Evolutionary conservation across 2,329 filamentous ascomycete genomes (phyloP), one percentile per base, ranked within the genome.

Genomic region (Aspergillus sp.): DNA sequence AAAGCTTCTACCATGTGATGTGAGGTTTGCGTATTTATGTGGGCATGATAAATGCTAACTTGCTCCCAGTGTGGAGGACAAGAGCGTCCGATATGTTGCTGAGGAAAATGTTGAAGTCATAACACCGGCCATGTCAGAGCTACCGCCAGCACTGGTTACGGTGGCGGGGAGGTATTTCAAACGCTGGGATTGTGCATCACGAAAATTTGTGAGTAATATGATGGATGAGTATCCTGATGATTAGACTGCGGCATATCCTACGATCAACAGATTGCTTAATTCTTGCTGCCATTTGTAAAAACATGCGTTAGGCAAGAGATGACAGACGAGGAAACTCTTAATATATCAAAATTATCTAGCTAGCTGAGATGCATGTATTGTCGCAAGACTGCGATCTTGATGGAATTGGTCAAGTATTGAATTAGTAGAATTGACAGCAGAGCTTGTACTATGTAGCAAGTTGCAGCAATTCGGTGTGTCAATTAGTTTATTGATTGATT

Each of bases 81-180:
- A 85, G 52, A 87, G 82, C 52, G 82, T 88, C 52, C 84, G 90
- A 44, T 90, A 93, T 68, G 87, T 93, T 3, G 88, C 91, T 0
- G 87, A 96, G 69, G 88, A 93, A 66, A 96, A 93, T 66, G 89
- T 97, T 56, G 77, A 87, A 57, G 75, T 87, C n/a, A 76, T 91
- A 67, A 47, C 72, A 52, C 72, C 77, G 63, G 64, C 79, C 35
- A 76, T 88, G 2, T 81, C 83, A 0, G 76, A 82, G n/a, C 75
- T 83, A 23, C 79, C 74, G 1, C 56, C 50, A 15, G 62, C 62
- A 2, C 68, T 96, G 61, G 82, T 91, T 68, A 80, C 81, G 46
- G 75, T 90, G 64, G 91, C 92, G 3, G 95, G 95, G 0, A 89
- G 88, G 66, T 91, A 90, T 73, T 98, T 99, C 74, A 96, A 91